phyloP scores from a whole-genome alignment of 1,139 yeast genomes.

The Protomyces gravidus region DNA sequence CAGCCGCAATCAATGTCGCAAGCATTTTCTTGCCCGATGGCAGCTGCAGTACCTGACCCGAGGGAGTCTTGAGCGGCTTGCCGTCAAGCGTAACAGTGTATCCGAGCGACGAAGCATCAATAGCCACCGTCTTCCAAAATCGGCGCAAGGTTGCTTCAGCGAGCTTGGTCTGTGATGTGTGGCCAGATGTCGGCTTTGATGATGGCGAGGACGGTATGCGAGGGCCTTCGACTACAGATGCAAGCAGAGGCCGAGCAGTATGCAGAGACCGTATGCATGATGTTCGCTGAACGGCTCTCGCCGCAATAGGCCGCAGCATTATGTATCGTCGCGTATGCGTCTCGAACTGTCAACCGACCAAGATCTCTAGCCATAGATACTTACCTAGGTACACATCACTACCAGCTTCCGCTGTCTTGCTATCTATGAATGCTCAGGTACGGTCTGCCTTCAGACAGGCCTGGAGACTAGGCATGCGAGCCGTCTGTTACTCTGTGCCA shows the following conservation, averaged over 20 bases:
- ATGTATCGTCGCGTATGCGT: too few species aligned
- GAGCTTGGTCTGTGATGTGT: conserved; percentile 50
- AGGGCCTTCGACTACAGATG: background rate
- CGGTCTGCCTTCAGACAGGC: conserved; percentile 4
- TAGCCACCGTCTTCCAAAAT: conserved; percentile 75
- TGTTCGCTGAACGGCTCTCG: background rate
- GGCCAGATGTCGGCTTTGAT: background rate
- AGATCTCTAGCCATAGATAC: too few species aligned
- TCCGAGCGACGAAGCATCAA: conserved; percentile 34
- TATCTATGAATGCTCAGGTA: conserved; percentile 10
- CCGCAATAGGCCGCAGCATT: background rate
- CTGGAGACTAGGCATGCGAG: conserved; percentile 10
- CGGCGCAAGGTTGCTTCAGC: conserved; percentile 64
- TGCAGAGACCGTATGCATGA: background rate
- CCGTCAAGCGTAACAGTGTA: conserved; percentile 63
- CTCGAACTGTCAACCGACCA: too few species aligned
- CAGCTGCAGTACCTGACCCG: conserved; percentile 64
- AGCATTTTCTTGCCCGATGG: conserved; percentile 59
- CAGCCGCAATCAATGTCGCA: conserved; percentile 75
- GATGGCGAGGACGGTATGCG: background rate
- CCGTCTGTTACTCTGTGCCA: conserved; percentile 15
- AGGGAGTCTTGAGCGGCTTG: conserved; percentile 76
- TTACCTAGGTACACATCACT: too few species aligned
- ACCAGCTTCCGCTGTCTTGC: too few species aligned
- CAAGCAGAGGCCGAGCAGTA: background rate